A percentile compares a stretch with the other conserved stretches of the same genome.
Conservation (phyloP, 2,329 filamentous ascomycete species). For the Chaetomium olivaceum region DNA sequence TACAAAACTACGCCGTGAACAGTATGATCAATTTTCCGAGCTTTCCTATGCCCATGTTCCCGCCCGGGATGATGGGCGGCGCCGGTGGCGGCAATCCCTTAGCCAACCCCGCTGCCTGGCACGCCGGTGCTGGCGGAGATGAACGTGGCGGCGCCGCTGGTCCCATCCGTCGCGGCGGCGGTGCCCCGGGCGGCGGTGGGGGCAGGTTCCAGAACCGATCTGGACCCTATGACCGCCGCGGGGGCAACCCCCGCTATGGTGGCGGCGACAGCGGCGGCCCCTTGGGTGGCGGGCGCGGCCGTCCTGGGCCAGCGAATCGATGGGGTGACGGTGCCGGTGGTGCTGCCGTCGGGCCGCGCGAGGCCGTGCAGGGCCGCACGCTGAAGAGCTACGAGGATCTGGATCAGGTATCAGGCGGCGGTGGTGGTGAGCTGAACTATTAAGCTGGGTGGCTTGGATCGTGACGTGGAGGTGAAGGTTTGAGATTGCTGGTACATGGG, state of each 20-base stretch:
- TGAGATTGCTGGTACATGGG: not conserved
- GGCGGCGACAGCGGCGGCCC: slow-evolving; percentile 42
- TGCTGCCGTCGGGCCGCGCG: slow-evolving; percentile 77
- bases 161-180: slow-evolving; percentile 68
- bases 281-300: slow-evolving; percentile 52
- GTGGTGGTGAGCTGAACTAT: slow-evolving; percentile 87
- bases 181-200: slow-evolving; percentile 49
- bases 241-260: slow-evolving; percentile 51
- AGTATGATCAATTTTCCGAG: slow-evolving; percentile 60
- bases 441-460: slow-evolving; percentile 41
- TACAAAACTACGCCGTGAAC: slow-evolving; percentile 69
- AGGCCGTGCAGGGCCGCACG: slow-evolving; percentile 89
- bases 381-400: slow-evolving; percentile 97
- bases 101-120: slow-evolving; percentile 50
- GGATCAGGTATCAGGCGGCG: slow-evolving; percentile 76
- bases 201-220: slow-evolving; percentile 61
- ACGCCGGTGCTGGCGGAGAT: slow-evolving; percentile 52
- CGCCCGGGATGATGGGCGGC: slow-evolving; percentile 50
- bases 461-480: not conserved
- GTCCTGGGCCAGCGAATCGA: slow-evolving; percentile 51
- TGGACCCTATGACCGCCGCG: slow-evolving; percentile 74
- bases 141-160: slow-evolving; percentile 52
- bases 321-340: slow-evolving; percentile 74
- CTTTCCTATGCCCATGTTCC: slow-evolving; percentile 46
- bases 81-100: slow-evolving; percentile 46